Evolutionary conservation across 805 yeast genomes (phyloP).

Genomic region (Hemisphaericaspora nanyangensis): DNA sequence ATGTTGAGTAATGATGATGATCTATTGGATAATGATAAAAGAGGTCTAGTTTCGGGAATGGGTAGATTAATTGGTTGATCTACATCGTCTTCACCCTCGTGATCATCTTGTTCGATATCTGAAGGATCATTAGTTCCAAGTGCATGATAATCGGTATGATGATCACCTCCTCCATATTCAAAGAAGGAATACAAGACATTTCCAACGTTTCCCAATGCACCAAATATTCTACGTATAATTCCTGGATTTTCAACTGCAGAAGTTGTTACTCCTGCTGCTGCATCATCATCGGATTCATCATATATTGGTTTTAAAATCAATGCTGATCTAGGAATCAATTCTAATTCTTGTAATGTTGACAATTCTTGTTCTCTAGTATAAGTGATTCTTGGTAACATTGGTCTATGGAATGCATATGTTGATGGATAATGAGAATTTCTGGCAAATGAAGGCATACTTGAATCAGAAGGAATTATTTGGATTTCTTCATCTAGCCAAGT

Average conservation of each 20-base stretch:
- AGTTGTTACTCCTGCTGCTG: slow-evolving; percentile 4
- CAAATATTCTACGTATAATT: slow-evolving; percentile 7
- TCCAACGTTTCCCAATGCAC: slow-evolving; percentile 13
- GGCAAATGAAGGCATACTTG: slow-evolving; percentile 47
- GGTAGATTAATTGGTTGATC: slow-evolving; percentile 2
- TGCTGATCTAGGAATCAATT: slow-evolving; percentile 69
- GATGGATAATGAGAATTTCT: slow-evolving; percentile 51
- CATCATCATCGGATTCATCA: slow-evolving; percentile 16
- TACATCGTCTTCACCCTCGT: neutral
- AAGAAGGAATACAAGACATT: slow-evolving; percentile 37
- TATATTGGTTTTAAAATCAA: slow-evolving; percentile 64
- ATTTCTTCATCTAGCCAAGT: slow-evolving; percentile 49
- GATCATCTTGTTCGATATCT: neutral
- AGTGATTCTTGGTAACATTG: slow-evolving; percentile 47
- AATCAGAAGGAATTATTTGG: slow-evolving; percentile 34
- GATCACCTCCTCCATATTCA: slow-evolving; percentile 40
- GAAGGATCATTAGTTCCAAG: too few relatives aligned
- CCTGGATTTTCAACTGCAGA: slow-evolving; percentile 9
- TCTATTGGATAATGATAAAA: neutral
- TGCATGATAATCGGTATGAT: slow-evolving; percentile 7
- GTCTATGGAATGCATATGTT: slow-evolving; percentile 33
- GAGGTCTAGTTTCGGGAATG: neutral
- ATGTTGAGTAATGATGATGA: slow-evolving; percentile 7
- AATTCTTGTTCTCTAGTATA: slow-evolving; percentile 50
- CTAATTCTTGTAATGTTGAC: slow-evolving; percentile 47